Conservation (phyloP, 1,139 yeast species). For the Candida buenavistaensis region DNA sequence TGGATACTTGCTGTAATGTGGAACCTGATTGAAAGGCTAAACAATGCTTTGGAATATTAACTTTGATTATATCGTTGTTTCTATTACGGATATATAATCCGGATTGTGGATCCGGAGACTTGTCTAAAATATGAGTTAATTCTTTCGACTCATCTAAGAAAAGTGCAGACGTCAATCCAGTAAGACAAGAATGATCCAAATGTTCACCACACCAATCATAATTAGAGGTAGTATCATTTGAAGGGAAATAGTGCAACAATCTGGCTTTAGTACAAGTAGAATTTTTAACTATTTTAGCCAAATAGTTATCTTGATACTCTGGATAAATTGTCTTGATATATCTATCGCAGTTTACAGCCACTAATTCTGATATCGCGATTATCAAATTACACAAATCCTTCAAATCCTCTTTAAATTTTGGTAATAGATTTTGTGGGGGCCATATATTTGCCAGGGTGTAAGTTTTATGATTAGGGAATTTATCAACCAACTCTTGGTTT, state of each 20-base stretch:
- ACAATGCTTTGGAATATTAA: slow-evolving; percentile 55
- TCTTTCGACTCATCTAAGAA: slow-evolving; percentile 43
- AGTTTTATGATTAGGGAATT: slow-evolving; percentile 36
- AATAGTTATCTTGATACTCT: slow-evolving; percentile 35
- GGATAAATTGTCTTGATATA: slow-evolving; percentile 30
- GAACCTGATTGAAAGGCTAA: slow-evolving; percentile 67
- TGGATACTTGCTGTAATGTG: slow-evolving; percentile 55
- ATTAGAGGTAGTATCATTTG: slow-evolving; percentile 15
- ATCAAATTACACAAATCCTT: slow-evolving; percentile 46
- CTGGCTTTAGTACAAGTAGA: slow-evolving; percentile 64
- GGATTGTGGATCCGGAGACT: slow-evolving; percentile 45
- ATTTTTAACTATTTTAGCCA: slow-evolving; percentile 45
- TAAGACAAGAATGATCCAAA: slow-evolving; percentile 61
- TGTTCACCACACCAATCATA: slow-evolving; percentile 69
- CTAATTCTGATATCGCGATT: slow-evolving; percentile 49
- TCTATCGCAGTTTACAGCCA: slow-evolving; percentile 55
- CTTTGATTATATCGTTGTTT: slow-evolving; percentile 45
- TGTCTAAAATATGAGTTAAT: slow-evolving; percentile 20
- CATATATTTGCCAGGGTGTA: slow-evolving; percentile 56
- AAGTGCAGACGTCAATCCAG: slow-evolving; percentile 60
- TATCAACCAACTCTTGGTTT: slow-evolving; percentile 25
- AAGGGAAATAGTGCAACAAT: slow-evolving; percentile 54
- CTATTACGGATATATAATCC: slow-evolving; percentile 58
- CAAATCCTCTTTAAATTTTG: slow-evolving; percentile 34
- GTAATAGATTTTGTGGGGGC: slow-evolving; percentile 36